Conservation (phyloP, 2,329 filamentous ascomycete genomes). For the Clonostachys chloroleuca region DNA sequence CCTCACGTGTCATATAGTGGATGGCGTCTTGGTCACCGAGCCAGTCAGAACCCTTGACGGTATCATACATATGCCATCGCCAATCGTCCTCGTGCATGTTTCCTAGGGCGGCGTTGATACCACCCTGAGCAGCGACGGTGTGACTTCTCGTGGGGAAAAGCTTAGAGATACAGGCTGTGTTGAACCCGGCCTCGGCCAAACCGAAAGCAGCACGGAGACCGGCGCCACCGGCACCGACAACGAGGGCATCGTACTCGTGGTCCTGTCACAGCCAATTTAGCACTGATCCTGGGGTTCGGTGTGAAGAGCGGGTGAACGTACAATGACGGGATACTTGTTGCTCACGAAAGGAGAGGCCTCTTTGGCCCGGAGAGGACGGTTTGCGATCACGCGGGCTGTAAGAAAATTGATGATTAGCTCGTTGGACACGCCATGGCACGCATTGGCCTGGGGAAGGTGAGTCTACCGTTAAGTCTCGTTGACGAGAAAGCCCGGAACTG, state of each 20-base stretch:
- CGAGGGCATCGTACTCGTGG: slow-evolving; percentile 97
- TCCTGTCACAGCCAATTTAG: slow-evolving; percentile 47
- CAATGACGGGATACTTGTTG: slow-evolving; percentile 91
- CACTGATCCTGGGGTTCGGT: not conserved
- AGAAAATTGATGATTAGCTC: not conserved
- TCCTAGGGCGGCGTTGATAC: slow-evolving; percentile 83
- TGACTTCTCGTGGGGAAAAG: slow-evolving; percentile 83
- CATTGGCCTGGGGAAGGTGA: slow-evolving; percentile 4
- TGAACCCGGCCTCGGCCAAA: slow-evolving; percentile 83
- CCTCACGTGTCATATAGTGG: slow-evolving; percentile 97
- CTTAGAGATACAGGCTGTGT: slow-evolving; percentile 84
- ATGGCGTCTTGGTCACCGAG: slow-evolving; percentile 96
- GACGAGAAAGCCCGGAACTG: slow-evolving; percentile 81
- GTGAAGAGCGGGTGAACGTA: slow-evolving; percentile 38
- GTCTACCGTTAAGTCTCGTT: slow-evolving; percentile 45
- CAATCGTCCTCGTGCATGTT: slow-evolving; percentile 99
- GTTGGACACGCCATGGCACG: not conserved
- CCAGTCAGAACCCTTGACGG: slow-evolving; percentile 97
- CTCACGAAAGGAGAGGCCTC: slow-evolving; percentile 85
- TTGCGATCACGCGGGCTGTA: slow-evolving; percentile 79
- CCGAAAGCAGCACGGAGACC: slow-evolving; percentile 81
- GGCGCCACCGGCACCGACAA: slow-evolving; percentile 80
- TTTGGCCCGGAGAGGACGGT: slow-evolving; percentile 83
- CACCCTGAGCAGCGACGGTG: slow-evolving; percentile 77
- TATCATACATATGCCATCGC: slow-evolving; percentile 99